These are phyloP conservation scores for Cutaneotrichosporon sp. DNA, from an alignment of 1,284 basidiomycete species.

Conservation along the genomic window DNA sequence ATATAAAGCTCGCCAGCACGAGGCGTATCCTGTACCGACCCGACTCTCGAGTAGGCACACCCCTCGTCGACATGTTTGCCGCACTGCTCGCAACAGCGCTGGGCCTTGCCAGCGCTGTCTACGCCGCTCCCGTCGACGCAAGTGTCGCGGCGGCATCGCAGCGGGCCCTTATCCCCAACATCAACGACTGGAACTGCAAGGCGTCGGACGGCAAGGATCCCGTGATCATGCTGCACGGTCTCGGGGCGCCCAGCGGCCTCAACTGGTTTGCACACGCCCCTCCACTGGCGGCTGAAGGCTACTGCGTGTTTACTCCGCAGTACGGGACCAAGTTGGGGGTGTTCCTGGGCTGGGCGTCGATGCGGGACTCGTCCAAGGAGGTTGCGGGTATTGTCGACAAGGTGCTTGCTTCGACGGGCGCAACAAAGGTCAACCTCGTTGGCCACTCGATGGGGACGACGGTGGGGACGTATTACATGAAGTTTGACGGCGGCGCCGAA, in stretches of 20 bases:
- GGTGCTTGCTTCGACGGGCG: constrained; percentile 5
- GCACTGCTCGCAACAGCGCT: too few species aligned
- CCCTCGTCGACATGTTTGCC: too few species aligned
- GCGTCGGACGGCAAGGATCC: constrained; percentile 1
- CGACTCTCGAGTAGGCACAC: too few species aligned
- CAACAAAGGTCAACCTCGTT: constrained; percentile 14
- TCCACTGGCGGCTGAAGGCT: not conserved
- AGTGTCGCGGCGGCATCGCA: too few species aligned
- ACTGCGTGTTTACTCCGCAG: constrained; percentile 15
- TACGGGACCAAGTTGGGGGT: constrained; percentile 5
- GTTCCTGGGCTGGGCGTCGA: constrained; percentile 4
- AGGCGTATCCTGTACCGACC: too few species aligned
- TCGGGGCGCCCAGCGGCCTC: constrained; percentile 2
- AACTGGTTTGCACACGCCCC: constrained; percentile 8
- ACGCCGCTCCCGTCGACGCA: too few species aligned
- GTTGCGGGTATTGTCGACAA: constrained; percentile 2
- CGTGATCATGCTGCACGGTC: constrained; percentile 11
- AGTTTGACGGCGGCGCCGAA: constrained; percentile 9
- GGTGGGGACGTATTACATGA: constrained; percentile 8
- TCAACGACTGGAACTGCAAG: constrained; percentile 12
- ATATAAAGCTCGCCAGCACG: too few species aligned
- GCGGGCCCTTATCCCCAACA: not conserved
- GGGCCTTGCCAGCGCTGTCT: too few species aligned
- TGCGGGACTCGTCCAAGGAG: constrained; percentile 7
- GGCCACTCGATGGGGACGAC: constrained; percentile 12